Evolutionary conservation across 495 filamentous ascomycete species (phyloP).

Genomic region (Xylaria acuta): DNA sequence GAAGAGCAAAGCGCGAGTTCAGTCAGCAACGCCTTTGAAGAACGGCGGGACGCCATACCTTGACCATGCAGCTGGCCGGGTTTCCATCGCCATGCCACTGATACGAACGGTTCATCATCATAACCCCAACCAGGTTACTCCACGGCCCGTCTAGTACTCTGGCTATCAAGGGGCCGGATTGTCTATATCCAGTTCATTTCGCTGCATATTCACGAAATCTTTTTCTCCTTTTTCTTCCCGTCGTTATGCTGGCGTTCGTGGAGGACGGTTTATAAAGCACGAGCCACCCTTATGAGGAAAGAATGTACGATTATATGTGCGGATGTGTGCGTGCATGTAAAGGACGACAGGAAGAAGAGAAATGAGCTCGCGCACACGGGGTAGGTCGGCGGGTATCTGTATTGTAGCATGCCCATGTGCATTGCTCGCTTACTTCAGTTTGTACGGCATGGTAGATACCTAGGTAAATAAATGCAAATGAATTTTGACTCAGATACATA

Average conservation of each 20-base stretch:
- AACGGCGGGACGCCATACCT: background rate
- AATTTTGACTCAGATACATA: slow-evolving; percentile 5
- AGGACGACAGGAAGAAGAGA: background rate
- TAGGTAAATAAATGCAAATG: slow-evolving; percentile 9
- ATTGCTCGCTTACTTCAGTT: slow-evolving; percentile 5
- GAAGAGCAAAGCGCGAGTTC: background rate
- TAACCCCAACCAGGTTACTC: background rate
- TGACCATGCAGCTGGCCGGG: no score
- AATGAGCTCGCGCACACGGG: background rate
- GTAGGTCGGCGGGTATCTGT: background rate
- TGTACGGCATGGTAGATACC: slow-evolving; percentile 6
- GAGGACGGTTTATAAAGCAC: background rate
- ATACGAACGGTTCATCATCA: background rate
- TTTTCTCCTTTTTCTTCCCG: background rate
- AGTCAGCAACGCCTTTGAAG: background rate
- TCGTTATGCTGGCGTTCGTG: background rate
- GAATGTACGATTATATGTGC: slow-evolving; percentile 18
- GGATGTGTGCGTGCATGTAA: background rate
- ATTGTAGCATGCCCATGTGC: background rate
- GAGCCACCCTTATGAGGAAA: background rate
- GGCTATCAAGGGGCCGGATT: background rate
- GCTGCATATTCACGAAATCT: background rate
- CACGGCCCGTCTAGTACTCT: background rate
- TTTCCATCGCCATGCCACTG: background rate
- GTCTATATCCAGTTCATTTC: background rate